Conservation (phyloP, 768 basidiomycete species). For the Russula vinacea region DNA sequence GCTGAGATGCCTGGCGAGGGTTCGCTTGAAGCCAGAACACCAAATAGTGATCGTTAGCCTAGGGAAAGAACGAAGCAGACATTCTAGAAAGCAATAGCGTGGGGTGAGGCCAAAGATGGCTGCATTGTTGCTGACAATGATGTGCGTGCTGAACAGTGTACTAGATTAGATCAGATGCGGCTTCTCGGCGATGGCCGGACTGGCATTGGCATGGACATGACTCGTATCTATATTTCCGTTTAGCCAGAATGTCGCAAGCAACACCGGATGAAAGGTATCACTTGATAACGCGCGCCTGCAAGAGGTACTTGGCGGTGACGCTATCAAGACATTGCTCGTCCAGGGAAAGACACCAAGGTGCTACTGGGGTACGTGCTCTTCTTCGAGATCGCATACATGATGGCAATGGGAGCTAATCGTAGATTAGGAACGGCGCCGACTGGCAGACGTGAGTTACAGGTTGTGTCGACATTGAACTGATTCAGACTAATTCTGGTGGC, state of each 20-base stretch:
- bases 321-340: conserved; percentile 72
- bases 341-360: conserved; percentile 75
- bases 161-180: not conserved
- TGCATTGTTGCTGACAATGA: too few species aligned
- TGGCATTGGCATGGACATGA: not conserved
- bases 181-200: conserved; percentile 17
- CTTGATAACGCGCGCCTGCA: conserved; percentile 83
- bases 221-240: not conserved
- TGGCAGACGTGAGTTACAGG: conserved; percentile 71
- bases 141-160: too few species aligned
- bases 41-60: too few species aligned
- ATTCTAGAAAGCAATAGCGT: too few species aligned
- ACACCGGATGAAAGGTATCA: conserved; percentile 54
- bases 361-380: conserved; percentile 81
- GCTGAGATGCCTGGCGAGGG: too few species aligned
- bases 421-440: conserved; percentile 83
- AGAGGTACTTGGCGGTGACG: conserved; percentile 84
- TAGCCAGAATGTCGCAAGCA: conserved; percentile 12
- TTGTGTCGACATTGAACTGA: not conserved
- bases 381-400: conserved; percentile 7
- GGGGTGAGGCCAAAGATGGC: too few species aligned
- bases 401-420: not conserved
- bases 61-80: too few species aligned
- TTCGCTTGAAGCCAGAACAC: too few species aligned
- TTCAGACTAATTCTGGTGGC: not conserved